Conservation (phyloP, 352 stramenopile species). For the Globisporangium perplexum region DNA sequence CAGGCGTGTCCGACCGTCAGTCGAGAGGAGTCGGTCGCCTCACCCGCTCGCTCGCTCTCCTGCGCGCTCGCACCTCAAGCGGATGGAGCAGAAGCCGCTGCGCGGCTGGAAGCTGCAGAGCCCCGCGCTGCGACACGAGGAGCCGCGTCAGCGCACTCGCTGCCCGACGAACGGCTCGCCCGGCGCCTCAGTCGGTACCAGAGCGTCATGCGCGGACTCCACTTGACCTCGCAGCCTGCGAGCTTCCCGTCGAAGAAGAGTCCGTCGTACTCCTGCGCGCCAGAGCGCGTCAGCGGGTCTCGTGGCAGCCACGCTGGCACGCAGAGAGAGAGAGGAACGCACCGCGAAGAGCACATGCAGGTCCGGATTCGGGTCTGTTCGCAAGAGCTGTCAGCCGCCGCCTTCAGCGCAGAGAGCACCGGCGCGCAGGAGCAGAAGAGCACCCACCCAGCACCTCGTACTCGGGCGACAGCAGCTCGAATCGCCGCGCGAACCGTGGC, state of each 20-base stretch:
- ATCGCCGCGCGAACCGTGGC: constrained; percentile 9
- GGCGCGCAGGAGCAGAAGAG: neutral
- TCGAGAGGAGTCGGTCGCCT: too few species aligned
- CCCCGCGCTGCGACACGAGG: constrained; percentile 39
- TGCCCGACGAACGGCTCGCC: neutral
- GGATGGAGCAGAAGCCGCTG: constrained; percentile 80
- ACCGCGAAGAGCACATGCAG: constrained; percentile 72
- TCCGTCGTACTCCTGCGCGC: constrained; percentile 55
- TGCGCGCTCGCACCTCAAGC: constrained; percentile 43
- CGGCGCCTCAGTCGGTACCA: constrained; percentile 29
- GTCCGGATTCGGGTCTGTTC: constrained; percentile 75
- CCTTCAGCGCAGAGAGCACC: neutral
- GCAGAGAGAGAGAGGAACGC: neutral
- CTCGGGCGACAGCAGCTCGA: constrained; percentile 55
- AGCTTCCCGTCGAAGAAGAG: constrained; percentile 82
- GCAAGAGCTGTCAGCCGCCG: neutral
- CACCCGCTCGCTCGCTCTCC: too few species aligned
- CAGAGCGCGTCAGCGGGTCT: neutral
- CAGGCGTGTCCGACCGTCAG: neutral
- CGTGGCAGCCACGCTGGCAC: neutral
- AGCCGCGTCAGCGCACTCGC: neutral
- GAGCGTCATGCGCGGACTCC: constrained; percentile 88
- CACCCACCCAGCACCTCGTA: constrained; percentile 58
- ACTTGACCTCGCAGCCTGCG: constrained; percentile 80
- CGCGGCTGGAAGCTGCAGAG: constrained; percentile 74